Evolutionary conservation across 768 basidiomycete genomes (phyloP).

Genomic region (Leccinum broughii): DNA sequence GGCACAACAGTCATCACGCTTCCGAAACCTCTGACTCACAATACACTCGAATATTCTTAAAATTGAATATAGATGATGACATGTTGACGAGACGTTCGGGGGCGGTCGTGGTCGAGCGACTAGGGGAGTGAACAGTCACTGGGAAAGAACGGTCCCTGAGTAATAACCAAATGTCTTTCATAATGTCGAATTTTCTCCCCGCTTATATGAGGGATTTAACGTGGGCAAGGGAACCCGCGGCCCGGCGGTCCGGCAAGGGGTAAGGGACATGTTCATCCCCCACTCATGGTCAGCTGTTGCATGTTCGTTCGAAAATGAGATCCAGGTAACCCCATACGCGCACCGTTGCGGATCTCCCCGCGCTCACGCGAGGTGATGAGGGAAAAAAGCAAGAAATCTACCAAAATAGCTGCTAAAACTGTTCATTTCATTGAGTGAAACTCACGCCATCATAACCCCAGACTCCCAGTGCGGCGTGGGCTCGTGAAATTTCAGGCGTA

Average conservation of each 20-base stretch:
- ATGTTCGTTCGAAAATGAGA: neutral
- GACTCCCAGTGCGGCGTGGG: neutral
- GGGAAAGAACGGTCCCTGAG: neutral
- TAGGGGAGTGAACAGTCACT: neutral
- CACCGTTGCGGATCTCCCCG: neutral
- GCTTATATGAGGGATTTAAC: neutral
- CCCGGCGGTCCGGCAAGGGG: constrained; percentile 4
- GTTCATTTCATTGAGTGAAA: neutral
- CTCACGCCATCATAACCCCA: neutral
- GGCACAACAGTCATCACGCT: neutral
- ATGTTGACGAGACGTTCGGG: neutral
- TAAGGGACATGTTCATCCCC: neutral
- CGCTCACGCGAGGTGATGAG: neutral
- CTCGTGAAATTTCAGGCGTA: neutral
- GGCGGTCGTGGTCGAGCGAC: neutral
- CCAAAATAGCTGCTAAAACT: neutral
- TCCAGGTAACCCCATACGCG: neutral
- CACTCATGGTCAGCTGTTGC: neutral
- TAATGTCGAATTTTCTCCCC: neutral
- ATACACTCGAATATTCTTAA: constrained; percentile 65
- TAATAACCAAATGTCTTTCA: neutral
- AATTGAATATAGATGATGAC: constrained; percentile 6
- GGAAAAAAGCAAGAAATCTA: neutral
- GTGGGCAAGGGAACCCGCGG: neutral
- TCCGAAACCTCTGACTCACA: constrained; percentile 41